These are phyloP conservation scores for Fomitiporia mediterranea DNA, from an alignment of 1,284 basidiomycete genomes.

Conservation along the genomic window DNA sequence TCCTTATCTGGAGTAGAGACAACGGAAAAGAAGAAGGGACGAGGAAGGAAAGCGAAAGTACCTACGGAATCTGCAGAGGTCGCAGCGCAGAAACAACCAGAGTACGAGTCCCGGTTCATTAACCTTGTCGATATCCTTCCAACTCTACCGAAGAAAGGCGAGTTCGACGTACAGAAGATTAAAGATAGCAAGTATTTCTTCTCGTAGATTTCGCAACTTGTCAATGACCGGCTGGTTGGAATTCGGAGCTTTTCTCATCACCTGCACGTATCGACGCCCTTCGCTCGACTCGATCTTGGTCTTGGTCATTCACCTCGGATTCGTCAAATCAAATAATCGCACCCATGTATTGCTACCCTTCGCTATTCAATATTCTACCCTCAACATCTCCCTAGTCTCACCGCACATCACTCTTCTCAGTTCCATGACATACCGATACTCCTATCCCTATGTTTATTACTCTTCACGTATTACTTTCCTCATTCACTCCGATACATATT, in stretches of 20 bases:
- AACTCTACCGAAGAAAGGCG: slow-evolving; percentile 80
- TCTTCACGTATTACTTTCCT: not conserved
- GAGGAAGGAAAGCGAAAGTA: slow-evolving; percentile 24
- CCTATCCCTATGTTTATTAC: slow-evolving; percentile 10
- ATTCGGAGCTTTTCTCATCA: not conserved
- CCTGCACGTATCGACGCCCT: not conserved
- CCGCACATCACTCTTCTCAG: not conserved
- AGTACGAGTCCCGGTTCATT: slow-evolving; percentile 55
- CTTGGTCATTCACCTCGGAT: not conserved
- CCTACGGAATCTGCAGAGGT: too few relatives aligned
- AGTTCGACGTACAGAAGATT: slow-evolving; percentile 85
- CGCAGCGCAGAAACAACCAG: too few relatives aligned
- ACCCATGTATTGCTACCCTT: not conserved
- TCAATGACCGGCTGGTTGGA: not conserved
- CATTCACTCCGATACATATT: not conserved
- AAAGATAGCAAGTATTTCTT: slow-evolving; percentile 88
- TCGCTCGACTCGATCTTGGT: not conserved
- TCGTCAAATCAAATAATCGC: not conserved
- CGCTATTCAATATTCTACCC: not conserved
- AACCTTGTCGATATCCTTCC: slow-evolving; percentile 77
- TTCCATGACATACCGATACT: too few relatives aligned
- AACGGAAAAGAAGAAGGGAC: not conserved
- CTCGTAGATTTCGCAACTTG: slow-evolving; percentile 45
- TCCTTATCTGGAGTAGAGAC: not conserved
- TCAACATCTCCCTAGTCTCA: not conserved